These are phyloP conservation scores for Henckelia pumila DNA, from an alignment of 257 asterid species.

Conservation along the genomic window DNA sequence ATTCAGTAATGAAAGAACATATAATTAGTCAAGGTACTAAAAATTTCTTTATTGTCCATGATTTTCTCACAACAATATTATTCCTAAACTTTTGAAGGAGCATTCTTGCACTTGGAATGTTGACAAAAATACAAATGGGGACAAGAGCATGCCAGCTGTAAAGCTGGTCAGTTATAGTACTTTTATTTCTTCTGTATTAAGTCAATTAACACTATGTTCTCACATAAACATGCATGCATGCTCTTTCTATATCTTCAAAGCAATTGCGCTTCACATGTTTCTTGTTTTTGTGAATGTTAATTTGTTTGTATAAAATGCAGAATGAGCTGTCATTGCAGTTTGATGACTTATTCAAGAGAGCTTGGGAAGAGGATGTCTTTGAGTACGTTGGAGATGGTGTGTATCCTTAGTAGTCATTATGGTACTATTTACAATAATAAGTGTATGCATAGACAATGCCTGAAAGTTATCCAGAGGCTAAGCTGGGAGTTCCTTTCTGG, in stretches of 20 bases:
- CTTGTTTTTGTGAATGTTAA: no score
- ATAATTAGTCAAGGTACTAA: constrained; percentile 8
- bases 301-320: constrained; percentile 48
- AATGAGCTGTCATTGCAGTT: constrained; percentile 83
- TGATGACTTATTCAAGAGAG: constrained; percentile 89
- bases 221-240: neutral
- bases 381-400: constrained; percentile 56
- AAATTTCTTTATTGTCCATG: constrained; percentile 7
- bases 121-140: constrained; percentile 36
- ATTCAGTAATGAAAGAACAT: constrained; percentile 20
- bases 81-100: constrained; percentile 46
- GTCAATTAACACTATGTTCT: neutral
- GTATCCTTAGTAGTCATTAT: constrained; percentile 30
- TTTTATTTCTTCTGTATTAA: constrained; percentile 15
- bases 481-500: constrained; percentile 24
- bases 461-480: constrained; percentile 22
- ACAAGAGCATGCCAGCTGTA: constrained; percentile 40
- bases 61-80: constrained; percentile 19
- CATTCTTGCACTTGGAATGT: constrained; percentile 62
- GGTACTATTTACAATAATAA: constrained; percentile 23
- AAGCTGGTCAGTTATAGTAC: constrained; percentile 57
- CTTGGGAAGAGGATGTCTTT: constrained; percentile 84
- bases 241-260: constrained; percentile 17
- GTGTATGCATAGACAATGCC: constrained; percentile 13
- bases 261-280: constrained; percentile 8